Base-by-base conservation (phyloP, 768 basidiomycete species). In the Mycena galericulata region DNA sequence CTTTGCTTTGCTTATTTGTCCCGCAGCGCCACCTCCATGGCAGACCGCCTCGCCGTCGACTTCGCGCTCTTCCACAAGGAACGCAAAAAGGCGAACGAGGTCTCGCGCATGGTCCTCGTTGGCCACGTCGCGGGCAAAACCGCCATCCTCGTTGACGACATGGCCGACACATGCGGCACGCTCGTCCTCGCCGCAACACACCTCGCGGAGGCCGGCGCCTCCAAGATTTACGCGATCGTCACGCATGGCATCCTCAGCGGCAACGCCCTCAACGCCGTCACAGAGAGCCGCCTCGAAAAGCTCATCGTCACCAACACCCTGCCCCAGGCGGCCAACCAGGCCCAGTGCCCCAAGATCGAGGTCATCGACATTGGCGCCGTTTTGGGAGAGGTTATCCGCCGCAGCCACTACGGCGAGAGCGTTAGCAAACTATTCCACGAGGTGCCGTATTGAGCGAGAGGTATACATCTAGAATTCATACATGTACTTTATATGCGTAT, bases 21-120 rank as follows among this genome's bases (percentile, higher is more conserved):
- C 43, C 72, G 53, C 81, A 98, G 97, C 79, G 98, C 97, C 32
- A 98, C 97, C 34, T 97, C 97, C 22, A 94, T 99, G 74, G 97
- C 98, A 26, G 97, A 99, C 79, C 90, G 94, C 51, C 87, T 99
- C 67, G 95, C 96, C 57, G 94, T 99, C 65, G 97, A 99, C 76
- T 99, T 99, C 83, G 98, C 98, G 27, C 84, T 99, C 61, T 99
- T 99, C 86, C 98, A 99, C 89, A 97, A 99, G 78, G 98, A 99
- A 85, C 93, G 97, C 68, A 96, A 97, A 84, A 96, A 95, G 82
- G 95, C 95, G 32, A 97, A 97, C 79, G 92, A 95, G 70, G 95
- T 97, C 9, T 96, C 95, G 67, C 90, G 96, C 62, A 96, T 97
- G 96, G 89, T 96, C 62, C 89, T 99, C 57, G 97, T 99, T 49